Evolutionary conservation across 106 monocot species (phyloP), one percentile per base, ranked within the genome.

Genomic region (Phalaenopsis aphrodite): DNA sequence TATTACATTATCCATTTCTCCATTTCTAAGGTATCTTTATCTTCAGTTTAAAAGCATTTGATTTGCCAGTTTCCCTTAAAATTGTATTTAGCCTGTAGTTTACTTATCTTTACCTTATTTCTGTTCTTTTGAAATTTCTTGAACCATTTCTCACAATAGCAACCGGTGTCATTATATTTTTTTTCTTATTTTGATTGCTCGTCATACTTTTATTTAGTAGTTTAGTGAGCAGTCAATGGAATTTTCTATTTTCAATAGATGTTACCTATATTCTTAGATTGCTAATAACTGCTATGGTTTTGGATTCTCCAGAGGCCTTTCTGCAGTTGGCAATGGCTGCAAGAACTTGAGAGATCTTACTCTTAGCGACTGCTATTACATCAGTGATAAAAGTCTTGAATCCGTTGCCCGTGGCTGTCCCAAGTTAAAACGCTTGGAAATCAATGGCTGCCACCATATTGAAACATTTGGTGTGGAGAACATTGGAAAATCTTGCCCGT

Each of bases 361-460:
- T 79, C 88, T 99, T 14, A 93, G 83, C 77, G 98, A 99, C 69
- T 94, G 94, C 78, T 87, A 89, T 83, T 89, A 93, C 80, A 81
- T 94, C 82, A 99, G 93, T 79, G 94, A 99, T 82, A 79, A 80
- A 65, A 87, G 94, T 75, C 98, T 99, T 79, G 85, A 94, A 83
- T 84, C 78, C 67, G 82, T 99, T 81, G 94, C 98, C 30, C 82
- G 78, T 85, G 91, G 98, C 76, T 99, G 98, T 77, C 89, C 55
- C 24, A 85, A 85, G 47, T 80, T 99, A 61, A 89, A 87, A 68
- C 76, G 87, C 68, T 79, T 94, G 80, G 92, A 99, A 81, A 85
- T 99, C 49, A 93, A 94, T 88, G 94, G 98, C 21, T 99, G 98
- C 84, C 90, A 91, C 82, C 89, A 94, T 79, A 91, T 99, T 81